These are phyloP conservation scores for Amanita thiersii DNA, from an alignment of 768 basidiomycete species.

Conservation along the genomic window DNA sequence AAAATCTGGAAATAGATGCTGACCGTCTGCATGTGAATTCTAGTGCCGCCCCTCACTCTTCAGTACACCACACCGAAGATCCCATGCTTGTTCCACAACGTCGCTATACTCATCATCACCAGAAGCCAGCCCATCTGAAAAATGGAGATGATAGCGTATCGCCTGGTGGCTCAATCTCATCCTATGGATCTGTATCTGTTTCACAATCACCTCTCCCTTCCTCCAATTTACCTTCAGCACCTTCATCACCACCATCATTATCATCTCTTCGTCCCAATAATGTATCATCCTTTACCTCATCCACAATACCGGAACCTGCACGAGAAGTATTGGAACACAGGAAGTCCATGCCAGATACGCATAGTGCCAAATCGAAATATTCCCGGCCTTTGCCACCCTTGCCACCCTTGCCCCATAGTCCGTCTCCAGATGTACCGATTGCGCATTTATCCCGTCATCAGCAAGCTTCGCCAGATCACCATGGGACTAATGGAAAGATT, in stretches of 20 bases:
- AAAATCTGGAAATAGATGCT: not conserved
- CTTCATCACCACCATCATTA: not conserved
- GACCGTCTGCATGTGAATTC: not conserved
- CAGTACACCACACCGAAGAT: no score
- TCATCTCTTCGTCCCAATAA: not conserved
- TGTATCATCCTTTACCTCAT: not conserved
- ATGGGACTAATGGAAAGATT: constrained; percentile 1
- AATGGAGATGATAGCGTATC: not conserved
- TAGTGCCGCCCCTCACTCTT: not conserved
- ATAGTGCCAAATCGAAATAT: not conserved
- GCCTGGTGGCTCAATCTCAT: constrained; percentile 2
- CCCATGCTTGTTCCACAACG: not conserved
- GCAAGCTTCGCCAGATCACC: no score
- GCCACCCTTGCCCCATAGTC: not conserved
- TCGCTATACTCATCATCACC: not conserved
- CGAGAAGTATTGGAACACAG: constrained; percentile 6
- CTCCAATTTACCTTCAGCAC: not conserved
- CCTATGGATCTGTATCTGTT: constrained; percentile 1
- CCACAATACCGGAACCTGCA: not conserved
- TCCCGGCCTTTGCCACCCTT: constrained; percentile 6
- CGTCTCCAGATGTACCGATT: not conserved
- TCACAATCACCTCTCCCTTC: constrained; percentile 1
- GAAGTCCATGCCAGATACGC: constrained; percentile 3
- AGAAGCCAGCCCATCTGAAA: not conserved
- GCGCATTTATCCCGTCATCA: no score